Evolutionary conservation across 768 basidiomycete genomes (phyloP), one percentile per base, ranked within the genome.

Genomic region (Tulasnella sp.): DNA sequence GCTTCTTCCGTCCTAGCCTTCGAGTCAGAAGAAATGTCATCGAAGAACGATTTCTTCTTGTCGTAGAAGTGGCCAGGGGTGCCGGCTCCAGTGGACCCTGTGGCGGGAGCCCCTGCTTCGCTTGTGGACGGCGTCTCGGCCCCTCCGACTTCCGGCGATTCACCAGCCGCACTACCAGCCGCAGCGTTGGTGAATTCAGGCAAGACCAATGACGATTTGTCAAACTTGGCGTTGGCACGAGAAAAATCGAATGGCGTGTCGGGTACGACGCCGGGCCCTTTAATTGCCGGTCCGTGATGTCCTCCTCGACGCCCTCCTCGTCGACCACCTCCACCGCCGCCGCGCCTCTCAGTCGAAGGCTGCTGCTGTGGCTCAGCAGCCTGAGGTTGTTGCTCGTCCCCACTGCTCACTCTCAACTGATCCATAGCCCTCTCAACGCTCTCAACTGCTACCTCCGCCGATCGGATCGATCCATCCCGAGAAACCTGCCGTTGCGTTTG

Each of bases 191-290:
- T 81, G 80, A 38, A 81, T 4, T 38, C 81, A 40, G 83, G 84
- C 22, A 49, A n/a, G 52, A 82, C 84, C 49, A 89, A 76, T 17
- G 90, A 87, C 12, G 88, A 84, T 82, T 94, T 94, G 84, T 94
- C 92, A 79, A 95, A 95, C 72, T 89, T 89, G 3, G 91, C 91
- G 79, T 94, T 96, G 74, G 88, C 88, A 75, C 86, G 86, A 81
- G 88, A 84, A 82, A 95, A 96, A 84, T 95, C 93, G 81, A 94
- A 95, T 81, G 94, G 93, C 0, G 89, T 89, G 0, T 85, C 81
- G 0, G 93, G 93, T 0, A 94, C 91, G 40, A 84, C 83, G n/a
- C 87, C 76, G 29, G 86, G 85, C 25, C 79, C 81, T 1, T 81
- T 78, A 79, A 85, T 85, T 1, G 82, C 79, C 25, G 71, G 71